phyloP scores from a whole-genome alignment of 352 stramenopile genomes.

The Globisporangium recalcitrans region DNA sequence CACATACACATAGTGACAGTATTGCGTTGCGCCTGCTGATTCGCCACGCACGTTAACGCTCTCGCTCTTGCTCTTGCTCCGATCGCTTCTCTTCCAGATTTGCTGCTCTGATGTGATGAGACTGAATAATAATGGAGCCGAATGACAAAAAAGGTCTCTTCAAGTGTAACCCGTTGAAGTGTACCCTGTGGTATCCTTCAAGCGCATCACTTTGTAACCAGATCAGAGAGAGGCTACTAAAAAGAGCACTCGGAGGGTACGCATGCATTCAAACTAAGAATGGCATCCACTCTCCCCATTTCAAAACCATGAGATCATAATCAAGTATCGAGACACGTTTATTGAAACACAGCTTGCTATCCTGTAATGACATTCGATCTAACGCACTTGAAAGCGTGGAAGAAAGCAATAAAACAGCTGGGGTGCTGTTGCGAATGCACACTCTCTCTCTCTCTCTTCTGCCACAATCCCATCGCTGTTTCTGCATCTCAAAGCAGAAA shows the following conservation, averaged over 20 bases:
- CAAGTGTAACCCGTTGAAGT: constrained; percentile 6
- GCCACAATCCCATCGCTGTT: constrained; percentile 1
- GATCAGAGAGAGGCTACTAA: constrained; percentile 1
- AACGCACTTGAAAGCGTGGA: background rate
- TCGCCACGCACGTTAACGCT: background rate
- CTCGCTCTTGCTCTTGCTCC: background rate
- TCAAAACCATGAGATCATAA: no score
- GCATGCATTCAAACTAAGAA: no score
- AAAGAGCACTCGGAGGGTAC: no score
- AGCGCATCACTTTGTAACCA: background rate
- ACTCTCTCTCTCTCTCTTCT: background rate
- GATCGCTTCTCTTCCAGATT: background rate
- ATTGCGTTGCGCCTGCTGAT: background rate
- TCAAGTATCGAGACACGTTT: background rate
- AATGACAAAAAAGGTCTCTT: background rate
- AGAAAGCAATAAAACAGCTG: background rate
- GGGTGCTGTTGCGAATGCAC: background rate
- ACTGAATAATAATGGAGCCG: background rate
- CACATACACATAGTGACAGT: background rate
- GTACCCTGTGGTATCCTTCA: background rate
- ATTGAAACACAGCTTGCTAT: background rate
- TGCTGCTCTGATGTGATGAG: background rate
- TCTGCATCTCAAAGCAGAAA: background rate
- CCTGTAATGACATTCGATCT: background rate
- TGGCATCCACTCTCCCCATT: no score